These are phyloP conservation scores for Conticribra guillardii DNA, from an alignment of 108 stramenopile genomes.

Conservation along the genomic window DNA sequence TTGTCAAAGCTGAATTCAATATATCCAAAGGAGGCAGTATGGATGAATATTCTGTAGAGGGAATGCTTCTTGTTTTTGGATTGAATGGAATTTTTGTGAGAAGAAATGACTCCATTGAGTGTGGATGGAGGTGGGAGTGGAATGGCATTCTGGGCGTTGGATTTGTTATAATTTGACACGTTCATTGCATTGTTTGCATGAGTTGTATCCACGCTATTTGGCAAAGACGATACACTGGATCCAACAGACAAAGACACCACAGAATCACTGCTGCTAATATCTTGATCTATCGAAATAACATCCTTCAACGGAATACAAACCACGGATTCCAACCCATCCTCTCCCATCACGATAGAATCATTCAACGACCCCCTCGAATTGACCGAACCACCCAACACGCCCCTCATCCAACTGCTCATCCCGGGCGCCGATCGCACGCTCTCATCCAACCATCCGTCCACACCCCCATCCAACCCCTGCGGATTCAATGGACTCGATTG, in stretches of 20 bases:
- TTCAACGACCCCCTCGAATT: no score
- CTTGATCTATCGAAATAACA: slow-evolving; percentile 23
- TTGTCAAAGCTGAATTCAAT: slow-evolving; percentile 30
- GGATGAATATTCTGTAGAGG: slow-evolving; percentile 16
- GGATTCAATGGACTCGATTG: not conserved
- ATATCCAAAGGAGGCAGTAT: slow-evolving; percentile 16
- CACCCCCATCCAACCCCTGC: no score
- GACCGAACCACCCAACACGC: no score
- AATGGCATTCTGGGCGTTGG: not conserved
- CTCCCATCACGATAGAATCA: slow-evolving; percentile 2
- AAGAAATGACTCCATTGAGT: not conserved
- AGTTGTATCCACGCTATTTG: no score
- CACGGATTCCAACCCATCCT: not conserved
- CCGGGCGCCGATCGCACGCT: no score
- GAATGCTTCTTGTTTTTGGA: slow-evolving; percentile 3
- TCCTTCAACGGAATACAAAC: slow-evolving; percentile 5
- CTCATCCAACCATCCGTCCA: no score
- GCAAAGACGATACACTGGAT: slow-evolving; percentile 5
- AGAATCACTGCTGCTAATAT: slow-evolving; percentile 3
- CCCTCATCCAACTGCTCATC: no score
- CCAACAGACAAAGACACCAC: not conserved
- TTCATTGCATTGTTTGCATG: no score
- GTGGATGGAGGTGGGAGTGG: slow-evolving; percentile 2
- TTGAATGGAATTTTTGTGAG: not conserved
- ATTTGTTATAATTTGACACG: no score